phyloP scores from a whole-genome alignment of 1,139 yeast species.

The Blastobotrys buckinghamii region DNA sequence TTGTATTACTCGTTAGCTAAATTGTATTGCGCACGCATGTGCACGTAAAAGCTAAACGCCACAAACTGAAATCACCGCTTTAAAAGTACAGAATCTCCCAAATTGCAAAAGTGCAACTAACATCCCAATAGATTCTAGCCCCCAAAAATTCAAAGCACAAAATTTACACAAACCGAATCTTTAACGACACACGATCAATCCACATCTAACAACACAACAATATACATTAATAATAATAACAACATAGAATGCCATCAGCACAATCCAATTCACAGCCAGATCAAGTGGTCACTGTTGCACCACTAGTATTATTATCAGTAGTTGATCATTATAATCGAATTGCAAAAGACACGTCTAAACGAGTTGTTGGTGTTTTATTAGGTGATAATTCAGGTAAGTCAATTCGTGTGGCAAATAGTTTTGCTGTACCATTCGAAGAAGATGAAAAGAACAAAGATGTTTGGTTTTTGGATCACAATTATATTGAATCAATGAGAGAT shows the following conservation, averaged over 20 bases:
- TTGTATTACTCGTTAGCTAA: too few relatives aligned
- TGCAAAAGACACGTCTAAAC: constrained; percentile 61
- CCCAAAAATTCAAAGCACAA: too few relatives aligned
- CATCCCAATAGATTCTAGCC: neutral
- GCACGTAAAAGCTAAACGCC: too few relatives aligned
- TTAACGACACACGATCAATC: neutral
- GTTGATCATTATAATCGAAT: constrained; percentile 93
- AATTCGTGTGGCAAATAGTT: constrained; percentile 44
- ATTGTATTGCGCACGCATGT: too few relatives aligned
- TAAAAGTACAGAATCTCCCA: too few relatives aligned
- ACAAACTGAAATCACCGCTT: too few relatives aligned
- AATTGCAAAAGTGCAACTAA: too few relatives aligned
- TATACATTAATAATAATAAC: neutral
- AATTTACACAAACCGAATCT: too few relatives aligned
- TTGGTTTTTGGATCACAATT: constrained; percentile 97
- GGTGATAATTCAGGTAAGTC: constrained; percentile 55
- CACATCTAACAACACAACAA: neutral
- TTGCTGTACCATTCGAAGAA: constrained; percentile 89
- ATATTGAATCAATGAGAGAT: constrained; percentile 92
- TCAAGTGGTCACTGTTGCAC: constrained; percentile 82
- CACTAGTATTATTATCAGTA: constrained; percentile 86
- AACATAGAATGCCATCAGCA: constrained; percentile 2
- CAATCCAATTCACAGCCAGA: constrained; percentile 1
- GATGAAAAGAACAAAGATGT: constrained; percentile 90
- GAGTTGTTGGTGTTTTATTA: constrained; percentile 90